These are phyloP conservation scores for Marasmius tenuissimus DNA, from an alignment of 1,284 basidiomycete species.

Conservation along the genomic window DNA sequence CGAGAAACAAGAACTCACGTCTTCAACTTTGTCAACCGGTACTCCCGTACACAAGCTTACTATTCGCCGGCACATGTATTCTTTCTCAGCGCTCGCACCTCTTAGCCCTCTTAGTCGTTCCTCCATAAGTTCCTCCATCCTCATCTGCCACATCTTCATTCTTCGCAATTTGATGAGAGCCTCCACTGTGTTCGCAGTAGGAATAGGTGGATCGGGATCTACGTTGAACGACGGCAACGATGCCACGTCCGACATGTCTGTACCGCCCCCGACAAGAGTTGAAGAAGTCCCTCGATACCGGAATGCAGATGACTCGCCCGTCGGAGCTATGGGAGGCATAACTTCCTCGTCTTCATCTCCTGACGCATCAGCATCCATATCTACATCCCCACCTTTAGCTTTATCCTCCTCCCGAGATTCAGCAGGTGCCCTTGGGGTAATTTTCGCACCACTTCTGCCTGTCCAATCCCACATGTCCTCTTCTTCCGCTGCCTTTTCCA, in stretches of 20 bases:
- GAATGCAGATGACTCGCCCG: conserved; percentile 37
- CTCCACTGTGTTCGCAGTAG: conserved; percentile 54
- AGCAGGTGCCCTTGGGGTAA: neutral
- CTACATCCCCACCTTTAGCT: neutral
- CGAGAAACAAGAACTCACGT: conserved; percentile 52
- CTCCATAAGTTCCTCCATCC: conserved; percentile 75
- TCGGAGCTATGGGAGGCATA: neutral
- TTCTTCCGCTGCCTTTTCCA: conserved; percentile 75
- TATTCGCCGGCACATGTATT: conserved; percentile 88
- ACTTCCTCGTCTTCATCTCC: conserved; percentile 16
- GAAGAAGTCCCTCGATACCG: conserved; percentile 65
- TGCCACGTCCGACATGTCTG: conserved; percentile 15
- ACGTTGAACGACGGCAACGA: conserved; percentile 54
- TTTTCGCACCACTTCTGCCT: conserved; percentile 35
- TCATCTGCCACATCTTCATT: conserved; percentile 78
- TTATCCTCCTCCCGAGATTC: neutral
- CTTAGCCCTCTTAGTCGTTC: conserved; percentile 70
- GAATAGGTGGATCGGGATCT: conserved; percentile 67
- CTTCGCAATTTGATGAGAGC: conserved; percentile 72
- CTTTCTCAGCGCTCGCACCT: conserved; percentile 81
- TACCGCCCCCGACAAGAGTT: conserved; percentile 52
- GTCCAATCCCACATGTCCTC: conserved; percentile 89
- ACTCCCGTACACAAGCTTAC: conserved; percentile 89
- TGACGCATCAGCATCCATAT: conserved; percentile 14
- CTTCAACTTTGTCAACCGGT: conserved; percentile 85